Percentiles rank a stretch among this genome's conserved stretches.
Conservation (phyloP, 441 rosid genomes). For the Brassica hybrid region DNA sequence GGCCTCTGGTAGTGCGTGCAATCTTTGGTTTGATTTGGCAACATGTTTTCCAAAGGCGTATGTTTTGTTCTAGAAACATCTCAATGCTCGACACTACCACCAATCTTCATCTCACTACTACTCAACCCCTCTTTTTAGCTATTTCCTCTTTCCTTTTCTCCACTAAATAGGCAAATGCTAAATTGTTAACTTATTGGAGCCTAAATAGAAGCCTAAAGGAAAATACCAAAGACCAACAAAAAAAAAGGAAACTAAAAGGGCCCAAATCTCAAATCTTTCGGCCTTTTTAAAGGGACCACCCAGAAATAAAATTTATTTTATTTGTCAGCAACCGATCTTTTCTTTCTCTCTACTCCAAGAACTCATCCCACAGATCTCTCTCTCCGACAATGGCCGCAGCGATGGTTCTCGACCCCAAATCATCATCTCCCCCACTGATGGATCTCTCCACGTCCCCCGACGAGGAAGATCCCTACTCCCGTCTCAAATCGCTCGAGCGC, state of each 20-base stretch:
- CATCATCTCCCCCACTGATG: conserved; percentile 28
- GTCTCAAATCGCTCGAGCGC: conserved; percentile 73
- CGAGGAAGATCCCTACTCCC: conserved; percentile 88
- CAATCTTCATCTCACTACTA: not conserved
- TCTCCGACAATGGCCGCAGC: conserved; percentile 53
- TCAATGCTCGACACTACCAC: not conserved
- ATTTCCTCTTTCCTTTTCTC: conserved; percentile 2
- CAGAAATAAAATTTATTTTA: not conserved
- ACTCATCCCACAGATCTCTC: conserved; percentile 14
- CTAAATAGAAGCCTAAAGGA: not conserved
- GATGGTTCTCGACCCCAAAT: conserved; percentile 60
- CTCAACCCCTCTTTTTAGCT: not conserved
- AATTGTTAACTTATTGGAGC: not conserved
- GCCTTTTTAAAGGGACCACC: not conserved
- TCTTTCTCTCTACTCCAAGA: conserved; percentile 37
- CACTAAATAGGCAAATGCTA: not conserved
- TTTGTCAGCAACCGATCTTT: conserved; percentile 18
- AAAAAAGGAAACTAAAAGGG: conserved; percentile 1
- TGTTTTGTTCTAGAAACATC: not conserved
- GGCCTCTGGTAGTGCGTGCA: not conserved
- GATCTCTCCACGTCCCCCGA: conserved; percentile 48
- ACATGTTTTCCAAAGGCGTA: not conserved
- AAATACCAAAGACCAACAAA: not conserved
- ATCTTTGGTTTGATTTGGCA: not conserved
- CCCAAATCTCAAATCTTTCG: not conserved